A percentile compares a stretch with the other conserved stretches of the same genome.
These are phyloP conservation scores for Fusarium guadeloupense DNA, from an alignment of 2,329 filamentous ascomycete genomes.

Conservation along the genomic window DNA sequence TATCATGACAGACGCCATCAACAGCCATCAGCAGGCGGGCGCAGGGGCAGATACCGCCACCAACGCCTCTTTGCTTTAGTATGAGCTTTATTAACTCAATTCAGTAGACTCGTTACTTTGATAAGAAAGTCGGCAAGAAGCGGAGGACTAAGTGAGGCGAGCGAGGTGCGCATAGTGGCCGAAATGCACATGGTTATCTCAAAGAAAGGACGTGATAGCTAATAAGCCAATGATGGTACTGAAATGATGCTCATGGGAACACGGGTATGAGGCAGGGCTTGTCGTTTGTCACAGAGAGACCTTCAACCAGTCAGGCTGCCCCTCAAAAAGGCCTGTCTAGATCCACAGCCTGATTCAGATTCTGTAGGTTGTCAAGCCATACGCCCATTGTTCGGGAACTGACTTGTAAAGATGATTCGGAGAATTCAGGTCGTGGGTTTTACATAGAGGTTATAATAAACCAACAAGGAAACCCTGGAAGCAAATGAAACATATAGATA, in stretches of 20 bases:
- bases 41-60: constrained; percentile 28
- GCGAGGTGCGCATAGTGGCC: constrained; percentile 17
- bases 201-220: constrained; percentile 1
- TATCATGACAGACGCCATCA: background rate
- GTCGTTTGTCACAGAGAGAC: constrained; percentile 20
- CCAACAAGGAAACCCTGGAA: too few species aligned
- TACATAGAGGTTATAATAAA: too few species aligned
- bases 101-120: constrained; percentile 13
- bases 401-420: background rate
- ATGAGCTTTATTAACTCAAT: constrained; percentile 17
- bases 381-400: background rate
- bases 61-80: constrained; percentile 17
- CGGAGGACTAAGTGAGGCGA: constrained; percentile 13
- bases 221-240: constrained; percentile 33
- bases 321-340: constrained; percentile 28
- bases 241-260: constrained; percentile 31
- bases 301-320: constrained; percentile 19
- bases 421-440: constrained; percentile 1
- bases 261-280: constrained; percentile 22
- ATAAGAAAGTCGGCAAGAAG: constrained; percentile 30
- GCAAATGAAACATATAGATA: constrained; percentile 1
- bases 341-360: constrained; percentile 27
- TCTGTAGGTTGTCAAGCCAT: constrained; percentile 1
- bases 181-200: constrained; percentile 19
- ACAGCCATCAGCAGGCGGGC: constrained; percentile 8